Base-by-base conservation (phyloP, 164 flowering plant genomes). In the Chloranthus sessilifolius region DNA sequence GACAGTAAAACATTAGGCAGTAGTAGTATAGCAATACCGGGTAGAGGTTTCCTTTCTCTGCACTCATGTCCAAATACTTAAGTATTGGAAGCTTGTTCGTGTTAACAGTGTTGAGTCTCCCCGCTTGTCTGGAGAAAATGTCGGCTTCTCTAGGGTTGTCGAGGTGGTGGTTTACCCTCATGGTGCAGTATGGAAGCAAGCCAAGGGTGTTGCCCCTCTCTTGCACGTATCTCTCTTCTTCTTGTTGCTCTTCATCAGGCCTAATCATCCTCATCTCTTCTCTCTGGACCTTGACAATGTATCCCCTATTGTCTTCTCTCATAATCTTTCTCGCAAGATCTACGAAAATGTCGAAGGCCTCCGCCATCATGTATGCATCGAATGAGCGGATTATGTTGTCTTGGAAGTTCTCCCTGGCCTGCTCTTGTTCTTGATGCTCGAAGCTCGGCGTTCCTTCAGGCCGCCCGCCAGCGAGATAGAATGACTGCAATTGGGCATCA, bases 61-160 rank as follows among this genome's bases (percentile, higher is more conserved):
- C 75, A 34, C 82, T 74, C 69, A 77, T 44, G 57, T 54, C 72
- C 23, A 72, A 4, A 59, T 7, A 30, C 20, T 19, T 1, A 15
- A 78, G 74, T 30, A 75, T 63, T 9, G 80, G 78, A 22, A 78
- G 76, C 43, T 66, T 70, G 15, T 53, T 20, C 24, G 26, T 31
- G 54, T 70, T 73, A 7, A 63, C 64, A 1, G 43, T 22, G 53
- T 52, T 46, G 41, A 75, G 52, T 7, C 68, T 33, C 7, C 80
- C 80, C 1, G 64, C 80, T 5, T 59, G 58, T 24, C 61, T 38
- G 0, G 63, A 35, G 50, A 38, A 66, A 10, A 63, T 40, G 7
- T 72, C 70, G 2, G 74, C 66, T 7, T 62, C 64, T 22, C 37
- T 45, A 0, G 26, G 53, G 5, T 24, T 50, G 43, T 64, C 64